phyloP scores from a whole-genome alignment of 2,329 filamentous ascomycete genomes.

The Trichophaea hybrida region DNA sequence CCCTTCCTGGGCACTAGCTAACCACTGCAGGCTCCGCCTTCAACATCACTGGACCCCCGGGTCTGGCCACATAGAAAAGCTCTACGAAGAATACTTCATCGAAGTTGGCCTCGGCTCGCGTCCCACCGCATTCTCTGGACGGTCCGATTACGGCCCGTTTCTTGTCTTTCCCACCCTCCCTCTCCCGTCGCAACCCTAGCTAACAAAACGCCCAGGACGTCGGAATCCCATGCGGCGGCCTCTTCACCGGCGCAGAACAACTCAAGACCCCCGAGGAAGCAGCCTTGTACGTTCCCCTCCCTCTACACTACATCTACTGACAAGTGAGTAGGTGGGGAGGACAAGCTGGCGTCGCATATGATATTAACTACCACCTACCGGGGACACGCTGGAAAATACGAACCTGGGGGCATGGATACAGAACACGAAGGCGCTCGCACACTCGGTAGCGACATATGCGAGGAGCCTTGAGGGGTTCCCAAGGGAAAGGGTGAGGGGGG shows the following conservation, averaged over 20 bases:
- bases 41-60: constrained; percentile 32
- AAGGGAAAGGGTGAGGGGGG: neutral
- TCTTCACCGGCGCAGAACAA: constrained; percentile 46
- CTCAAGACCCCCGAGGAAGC: constrained; percentile 44
- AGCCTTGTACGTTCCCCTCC: constrained; percentile 29
- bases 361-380: constrained; percentile 43
- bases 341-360: constrained; percentile 38
- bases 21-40: constrained; percentile 30
- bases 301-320: neutral
- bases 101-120: constrained; percentile 34
- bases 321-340: constrained; percentile 41
- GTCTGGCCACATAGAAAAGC: constrained; percentile 40
- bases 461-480: constrained; percentile 52
- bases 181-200: too few relatives aligned
- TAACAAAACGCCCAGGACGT: too few relatives aligned
- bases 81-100: constrained; percentile 40
- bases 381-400: constrained; percentile 42
- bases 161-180: constrained; percentile 27
- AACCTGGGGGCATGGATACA: constrained; percentile 41
- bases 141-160: constrained; percentile 47
- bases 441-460: constrained; percentile 55
- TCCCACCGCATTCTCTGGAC: constrained; percentile 41
- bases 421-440: constrained; percentile 48
- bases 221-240: constrained; percentile 43
- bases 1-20: constrained; percentile 37